phyloP scores from a whole-genome alignment of 2,329 filamentous ascomycete genomes.

The Monascus ruber region DNA sequence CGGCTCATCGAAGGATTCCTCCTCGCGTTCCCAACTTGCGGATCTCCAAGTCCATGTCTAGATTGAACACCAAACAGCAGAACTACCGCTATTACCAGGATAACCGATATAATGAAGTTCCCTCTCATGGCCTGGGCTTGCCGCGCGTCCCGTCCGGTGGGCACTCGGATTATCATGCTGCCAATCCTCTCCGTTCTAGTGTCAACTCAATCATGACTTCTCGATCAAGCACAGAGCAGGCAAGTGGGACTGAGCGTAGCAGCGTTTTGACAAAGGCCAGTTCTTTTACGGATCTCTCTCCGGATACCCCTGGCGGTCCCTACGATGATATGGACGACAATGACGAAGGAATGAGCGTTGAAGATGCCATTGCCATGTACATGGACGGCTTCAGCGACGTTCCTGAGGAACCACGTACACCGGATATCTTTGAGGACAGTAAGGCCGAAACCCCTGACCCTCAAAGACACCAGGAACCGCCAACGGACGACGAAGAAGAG shows the following conservation, averaged over 20 bases:
- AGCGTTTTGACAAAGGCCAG: slow-evolving; percentile 72
- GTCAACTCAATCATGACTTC: slow-evolving; percentile 50
- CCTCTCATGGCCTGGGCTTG: neutral
- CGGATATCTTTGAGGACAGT: slow-evolving; percentile 19
- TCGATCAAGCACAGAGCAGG: slow-evolving; percentile 45
- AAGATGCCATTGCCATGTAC: slow-evolving; percentile 52
- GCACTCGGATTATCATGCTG: slow-evolving; percentile 18
- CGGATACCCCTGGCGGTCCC: slow-evolving; percentile 56
- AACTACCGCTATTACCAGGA: slow-evolving; percentile 1
- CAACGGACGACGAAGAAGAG: neutral
- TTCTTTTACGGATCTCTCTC: slow-evolving; percentile 52
- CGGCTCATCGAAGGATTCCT: slow-evolving; percentile 14
- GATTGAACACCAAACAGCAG: slow-evolving; percentile 18
- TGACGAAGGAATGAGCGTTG: slow-evolving; percentile 44
- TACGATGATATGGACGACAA: slow-evolving; percentile 31
- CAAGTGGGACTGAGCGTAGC: slow-evolving; percentile 64
- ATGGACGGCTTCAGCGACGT: slow-evolving; percentile 44
- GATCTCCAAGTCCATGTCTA: slow-evolving; percentile 27
- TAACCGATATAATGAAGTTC: neutral
- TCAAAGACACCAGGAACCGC: neutral
- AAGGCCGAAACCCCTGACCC: slow-evolving; percentile 13
- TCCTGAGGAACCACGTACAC: slow-evolving; percentile 25
- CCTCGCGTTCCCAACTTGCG: slow-evolving; percentile 18
- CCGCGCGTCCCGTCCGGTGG: slow-evolving; percentile 20
- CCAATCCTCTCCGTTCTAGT: slow-evolving; percentile 40